phyloP scores from a whole-genome alignment of 768 basidiomycete genomes.

The Plicaturopsis crispa region DNA sequence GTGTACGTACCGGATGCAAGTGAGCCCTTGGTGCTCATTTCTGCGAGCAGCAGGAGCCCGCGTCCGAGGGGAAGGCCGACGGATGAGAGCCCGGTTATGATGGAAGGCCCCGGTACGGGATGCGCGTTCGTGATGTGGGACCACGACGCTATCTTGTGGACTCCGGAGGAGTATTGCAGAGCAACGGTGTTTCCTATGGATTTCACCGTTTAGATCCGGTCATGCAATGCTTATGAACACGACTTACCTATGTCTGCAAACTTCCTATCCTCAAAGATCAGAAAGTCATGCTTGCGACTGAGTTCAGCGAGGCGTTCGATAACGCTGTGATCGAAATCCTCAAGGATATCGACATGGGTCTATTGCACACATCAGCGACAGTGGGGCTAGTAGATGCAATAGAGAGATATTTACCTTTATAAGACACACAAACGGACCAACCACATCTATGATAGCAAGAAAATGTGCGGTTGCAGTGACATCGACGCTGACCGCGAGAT shows the following conservation, averaged over 20 bases:
- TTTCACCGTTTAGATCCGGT: not conserved
- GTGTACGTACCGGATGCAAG: slow-evolving; percentile 84
- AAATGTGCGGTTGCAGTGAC: slow-evolving; percentile 76
- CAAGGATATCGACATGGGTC: slow-evolving; percentile 96
- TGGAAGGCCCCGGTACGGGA: slow-evolving; percentile 90
- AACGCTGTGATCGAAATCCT: slow-evolving; percentile 76
- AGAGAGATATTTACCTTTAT: slow-evolving; percentile 64
- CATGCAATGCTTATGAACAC: not conserved
- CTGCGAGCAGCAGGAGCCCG: slow-evolving; percentile 85
- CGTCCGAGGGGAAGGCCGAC: slow-evolving; percentile 81
- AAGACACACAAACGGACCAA: slow-evolving; percentile 86
- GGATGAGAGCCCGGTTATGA: slow-evolving; percentile 82
- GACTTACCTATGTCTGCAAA: slow-evolving; percentile 93
- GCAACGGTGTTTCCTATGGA: slow-evolving; percentile 87
- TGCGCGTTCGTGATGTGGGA: slow-evolving; percentile 97
- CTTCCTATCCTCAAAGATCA: slow-evolving; percentile 98
- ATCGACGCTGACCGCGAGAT: slow-evolving; percentile 95
- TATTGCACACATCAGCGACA: slow-evolving; percentile 29
- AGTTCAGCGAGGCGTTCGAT: slow-evolving; percentile 65
- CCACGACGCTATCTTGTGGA: slow-evolving; percentile 93
- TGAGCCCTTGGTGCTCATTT: slow-evolving; percentile 91
- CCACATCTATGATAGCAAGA: slow-evolving; percentile 77
- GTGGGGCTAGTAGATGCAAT: slow-evolving; percentile 8
- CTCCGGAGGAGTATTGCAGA: slow-evolving; percentile 88
- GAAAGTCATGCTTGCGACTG: slow-evolving; percentile 77